Base-by-base conservation (phyloP, 306 rosid species). In the Quercus variabilis region DNA sequence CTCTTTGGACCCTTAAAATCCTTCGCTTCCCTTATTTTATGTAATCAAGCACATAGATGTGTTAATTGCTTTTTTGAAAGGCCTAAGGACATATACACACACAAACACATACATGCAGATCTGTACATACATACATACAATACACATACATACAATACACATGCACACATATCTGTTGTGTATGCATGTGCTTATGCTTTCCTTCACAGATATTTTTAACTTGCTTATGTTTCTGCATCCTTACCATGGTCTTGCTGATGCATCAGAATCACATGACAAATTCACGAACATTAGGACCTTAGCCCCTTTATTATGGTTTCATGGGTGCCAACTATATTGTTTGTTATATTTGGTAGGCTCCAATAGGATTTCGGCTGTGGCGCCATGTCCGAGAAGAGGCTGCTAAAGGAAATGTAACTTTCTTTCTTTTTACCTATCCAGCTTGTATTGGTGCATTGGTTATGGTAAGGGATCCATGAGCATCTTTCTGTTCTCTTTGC, bases 281-380 rank as follows among this genome's bases (percentile, higher is more conserved):
- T 30, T 71, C 78, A 64, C 31, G 77, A 76, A 57, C 69, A 28
- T 46, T 13, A 33, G 21, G 41, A 46, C 15, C 69, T 72, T 63
- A 19, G 71, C 71, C 46, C 46, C 33, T 30, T 64, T 64, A 64
- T 31, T 7, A 31, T 17, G 14, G 71, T 30, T 17, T 64, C 71
- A 58, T 59, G 12, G 51, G 55, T 41, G 78, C 79, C 67, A 75
- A 81, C 59, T 68, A 69, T 55, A 75, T 65, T 21, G 1, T 57
- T 49, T 85, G 41, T 46, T 76, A 62, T 82, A 65, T 76, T 76
- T 90, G 55, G 18, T 77, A 94, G 98, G 95, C 92, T 83, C 98
- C 98, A 8, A 86, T 91, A 19, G 95, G 95, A 72, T 70, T 77
- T 69, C 94, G 98, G 69, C 85, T 94, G 55, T 87, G 89, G 92